These are phyloP conservation scores for Medakamo hakoo DNA, from an alignment of 139 green algal genomes.

Conservation along the genomic window DNA sequence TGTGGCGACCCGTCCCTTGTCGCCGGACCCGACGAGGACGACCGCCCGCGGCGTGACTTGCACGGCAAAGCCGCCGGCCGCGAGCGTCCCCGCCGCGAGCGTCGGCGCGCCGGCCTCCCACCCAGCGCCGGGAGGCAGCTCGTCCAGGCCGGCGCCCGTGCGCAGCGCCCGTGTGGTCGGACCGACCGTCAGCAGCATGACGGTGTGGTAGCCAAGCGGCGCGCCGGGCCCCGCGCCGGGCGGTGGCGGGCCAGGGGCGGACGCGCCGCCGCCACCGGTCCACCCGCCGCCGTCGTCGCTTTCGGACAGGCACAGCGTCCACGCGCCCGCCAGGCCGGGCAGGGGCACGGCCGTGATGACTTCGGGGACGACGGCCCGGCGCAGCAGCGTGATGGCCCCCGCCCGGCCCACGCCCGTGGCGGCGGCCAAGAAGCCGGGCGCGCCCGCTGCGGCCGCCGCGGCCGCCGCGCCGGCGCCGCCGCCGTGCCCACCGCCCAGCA, in stretches of 20 bases:
- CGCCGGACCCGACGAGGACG: too few relatives aligned
- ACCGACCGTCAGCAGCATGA: not conserved
- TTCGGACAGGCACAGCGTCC: not conserved
- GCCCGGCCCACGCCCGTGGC: too few relatives aligned
- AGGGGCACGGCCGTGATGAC: not conserved
- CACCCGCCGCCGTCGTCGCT: too few relatives aligned
- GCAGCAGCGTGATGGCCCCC: not conserved
- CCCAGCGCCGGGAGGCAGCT: not conserved
- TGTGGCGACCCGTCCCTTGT: too few relatives aligned
- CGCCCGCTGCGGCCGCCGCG: too few relatives aligned
- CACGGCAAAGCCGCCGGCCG: not conserved
- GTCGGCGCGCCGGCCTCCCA: not conserved
- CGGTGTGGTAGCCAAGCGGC: not conserved
- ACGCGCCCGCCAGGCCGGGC: not conserved
- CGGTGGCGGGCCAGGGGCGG: not conserved
- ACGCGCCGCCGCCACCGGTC: too few relatives aligned
- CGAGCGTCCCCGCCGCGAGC: not conserved
- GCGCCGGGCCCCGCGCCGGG: too few relatives aligned
- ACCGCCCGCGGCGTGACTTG: not conserved
- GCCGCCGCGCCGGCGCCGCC: too few relatives aligned
- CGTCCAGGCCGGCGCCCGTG: not conserved
- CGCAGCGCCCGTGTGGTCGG: not conserved
- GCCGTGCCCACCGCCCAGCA: not conserved
- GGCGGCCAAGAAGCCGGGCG: not conserved
- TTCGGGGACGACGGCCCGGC: not conserved